Evolutionary conservation across 228 moss, liverwort and hornwort species (phyloP).

Genomic region (Sphagnum fallax): DNA sequence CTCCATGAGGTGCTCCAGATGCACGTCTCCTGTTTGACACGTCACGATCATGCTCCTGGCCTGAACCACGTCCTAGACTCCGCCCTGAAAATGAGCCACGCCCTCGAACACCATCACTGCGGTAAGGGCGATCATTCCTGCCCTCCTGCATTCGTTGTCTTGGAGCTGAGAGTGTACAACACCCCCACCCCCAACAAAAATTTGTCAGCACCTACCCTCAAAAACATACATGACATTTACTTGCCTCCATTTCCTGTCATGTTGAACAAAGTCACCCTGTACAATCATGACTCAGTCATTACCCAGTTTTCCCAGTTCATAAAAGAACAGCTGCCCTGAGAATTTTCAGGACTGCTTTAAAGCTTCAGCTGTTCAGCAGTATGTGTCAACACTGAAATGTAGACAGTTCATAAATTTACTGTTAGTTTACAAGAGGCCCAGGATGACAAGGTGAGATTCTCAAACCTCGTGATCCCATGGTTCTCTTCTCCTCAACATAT

Average conservation of each 20-base stretch:
- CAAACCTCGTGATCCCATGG: constrained; percentile 51
- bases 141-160: constrained; percentile 30
- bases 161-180: not conserved
- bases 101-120: constrained; percentile 61
- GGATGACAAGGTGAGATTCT: not conserved
- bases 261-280: too few relatives aligned
- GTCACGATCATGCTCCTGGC: constrained; percentile 55
- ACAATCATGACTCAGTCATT: not conserved
- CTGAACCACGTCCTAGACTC: constrained; percentile 34
- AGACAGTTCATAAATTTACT: too few relatives aligned
- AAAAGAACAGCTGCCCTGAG: not conserved
- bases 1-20: constrained; percentile 43
- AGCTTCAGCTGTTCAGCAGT: too few relatives aligned
- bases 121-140: constrained; percentile 33
- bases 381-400: too few relatives aligned
- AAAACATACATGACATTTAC: not conserved
- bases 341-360: too few relatives aligned
- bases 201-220: not conserved
- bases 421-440: too few relatives aligned
- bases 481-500: constrained; percentile 77
- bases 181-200: not conserved
- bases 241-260: too few relatives aligned
- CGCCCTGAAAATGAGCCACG: constrained; percentile 58
- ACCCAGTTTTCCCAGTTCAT: not conserved
- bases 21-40: constrained; percentile 38